Percentiles rank a stretch among this genome's conserved stretches.
phyloP scores from a whole-genome alignment of 441 rosid genomes.

The Kokia cookei region DNA sequence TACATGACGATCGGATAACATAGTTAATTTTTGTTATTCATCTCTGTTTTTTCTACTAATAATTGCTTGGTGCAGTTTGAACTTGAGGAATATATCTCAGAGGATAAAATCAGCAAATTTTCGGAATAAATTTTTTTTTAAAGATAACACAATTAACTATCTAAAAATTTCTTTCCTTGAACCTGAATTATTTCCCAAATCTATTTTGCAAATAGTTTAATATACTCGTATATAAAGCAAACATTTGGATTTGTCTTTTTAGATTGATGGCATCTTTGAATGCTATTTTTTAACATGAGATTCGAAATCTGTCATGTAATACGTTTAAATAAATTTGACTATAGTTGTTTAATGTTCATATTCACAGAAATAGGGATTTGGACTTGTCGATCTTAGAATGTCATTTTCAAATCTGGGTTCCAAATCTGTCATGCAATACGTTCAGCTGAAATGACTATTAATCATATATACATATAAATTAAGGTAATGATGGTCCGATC shows the following conservation, averaged over 20 bases:
- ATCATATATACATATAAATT: not conserved
- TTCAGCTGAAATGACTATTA: not conserved
- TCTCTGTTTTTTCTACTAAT: too few species aligned
- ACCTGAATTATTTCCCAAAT: not conserved
- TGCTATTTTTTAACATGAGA: not conserved
- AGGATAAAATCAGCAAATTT: too few species aligned
- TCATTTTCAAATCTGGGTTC: slow-evolving; percentile 1
- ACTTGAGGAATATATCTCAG: too few species aligned
- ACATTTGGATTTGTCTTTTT: not conserved
- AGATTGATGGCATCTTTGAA: not conserved
- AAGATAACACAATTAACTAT: too few species aligned
- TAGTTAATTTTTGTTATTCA: too few species aligned
- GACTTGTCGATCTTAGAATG: not conserved
- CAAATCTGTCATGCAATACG: not conserved
- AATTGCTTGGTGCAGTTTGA: too few species aligned
- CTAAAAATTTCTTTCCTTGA: not conserved
- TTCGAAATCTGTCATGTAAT: not conserved
- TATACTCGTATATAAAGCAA: not conserved
- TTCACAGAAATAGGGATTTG: not conserved
- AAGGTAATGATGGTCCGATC: not conserved
- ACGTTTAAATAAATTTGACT: not conserved
- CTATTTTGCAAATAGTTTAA: not conserved
- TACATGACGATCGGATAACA: too few species aligned
- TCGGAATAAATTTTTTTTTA: too few species aligned
- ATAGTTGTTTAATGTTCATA: not conserved